These are phyloP conservation scores for Fusarium concolor DNA, from an alignment of 2,329 filamentous ascomycete genomes.

Conservation along the genomic window DNA sequence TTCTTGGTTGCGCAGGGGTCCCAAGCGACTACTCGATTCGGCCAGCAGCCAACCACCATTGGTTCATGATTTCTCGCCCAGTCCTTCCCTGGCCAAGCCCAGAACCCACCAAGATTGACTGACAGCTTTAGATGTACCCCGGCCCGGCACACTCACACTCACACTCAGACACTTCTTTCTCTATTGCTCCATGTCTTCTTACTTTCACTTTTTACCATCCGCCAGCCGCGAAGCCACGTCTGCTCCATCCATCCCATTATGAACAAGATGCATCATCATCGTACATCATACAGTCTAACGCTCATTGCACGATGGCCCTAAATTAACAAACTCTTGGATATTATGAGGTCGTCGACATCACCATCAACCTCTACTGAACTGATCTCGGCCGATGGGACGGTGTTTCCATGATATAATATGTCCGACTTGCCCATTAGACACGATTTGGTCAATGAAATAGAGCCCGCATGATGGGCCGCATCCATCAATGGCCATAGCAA, in stretches of 20 bases:
- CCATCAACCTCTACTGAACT: neutral
- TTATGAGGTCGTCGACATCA: neutral
- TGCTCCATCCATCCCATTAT: constrained; percentile 7
- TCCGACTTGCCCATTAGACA: neutral
- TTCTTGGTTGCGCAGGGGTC: constrained; percentile 36
- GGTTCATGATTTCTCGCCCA: constrained; percentile 32
- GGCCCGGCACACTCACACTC: neutral
- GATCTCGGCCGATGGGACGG: neutral
- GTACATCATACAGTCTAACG: constrained; percentile 2
- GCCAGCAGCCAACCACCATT: constrained; percentile 41
- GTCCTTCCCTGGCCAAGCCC: constrained; percentile 40
- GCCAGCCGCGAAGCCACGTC: constrained; percentile 22
- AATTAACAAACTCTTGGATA: neutral
- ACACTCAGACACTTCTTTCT: no score
- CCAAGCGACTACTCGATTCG: constrained; percentile 47
- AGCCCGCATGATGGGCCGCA: neutral
- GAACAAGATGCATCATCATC: constrained; percentile 20
- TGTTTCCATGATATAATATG: neutral
- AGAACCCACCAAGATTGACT: constrained; percentile 34
- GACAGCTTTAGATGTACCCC: constrained; percentile 35
- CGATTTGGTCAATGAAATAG: neutral
- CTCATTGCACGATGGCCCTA: neutral
- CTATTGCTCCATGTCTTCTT: neutral
- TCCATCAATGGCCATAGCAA: constrained; percentile 1
- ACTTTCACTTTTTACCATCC: constrained; percentile 5